phyloP scores from a whole-genome alignment of 1,284 basidiomycete species.

The Trichosporon inkin region DNA sequence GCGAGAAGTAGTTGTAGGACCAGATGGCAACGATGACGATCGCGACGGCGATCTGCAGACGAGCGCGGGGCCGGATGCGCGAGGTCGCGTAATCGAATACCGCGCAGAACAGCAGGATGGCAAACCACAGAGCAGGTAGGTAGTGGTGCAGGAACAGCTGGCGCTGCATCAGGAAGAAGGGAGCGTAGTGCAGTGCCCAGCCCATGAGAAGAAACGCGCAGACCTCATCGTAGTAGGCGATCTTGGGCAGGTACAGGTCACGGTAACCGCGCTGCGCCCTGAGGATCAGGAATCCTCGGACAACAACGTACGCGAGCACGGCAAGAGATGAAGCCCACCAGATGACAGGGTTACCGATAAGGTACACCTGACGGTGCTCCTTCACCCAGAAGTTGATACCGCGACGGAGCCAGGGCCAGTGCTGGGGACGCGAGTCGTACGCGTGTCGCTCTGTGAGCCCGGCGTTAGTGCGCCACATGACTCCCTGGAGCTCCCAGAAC shows the following conservation, averaged over 20 bases:
- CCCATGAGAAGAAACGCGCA: slow-evolving; percentile 89
- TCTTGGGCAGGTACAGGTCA: slow-evolving; percentile 83
- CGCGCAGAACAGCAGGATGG: slow-evolving; percentile 71
- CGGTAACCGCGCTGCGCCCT: slow-evolving; percentile 84
- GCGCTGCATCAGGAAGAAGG: slow-evolving; percentile 93
- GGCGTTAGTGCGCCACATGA: slow-evolving; percentile 98
- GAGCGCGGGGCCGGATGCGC: slow-evolving; percentile 66
- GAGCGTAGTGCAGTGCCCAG: slow-evolving; percentile 91
- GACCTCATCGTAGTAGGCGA: slow-evolving; percentile 85
- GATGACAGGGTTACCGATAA: slow-evolving; percentile 87
- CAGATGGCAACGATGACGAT: slow-evolving; percentile 69
- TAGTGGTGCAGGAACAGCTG: slow-evolving; percentile 98
- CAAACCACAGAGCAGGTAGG: slow-evolving; percentile 91
- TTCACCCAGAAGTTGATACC: slow-evolving; percentile 99
- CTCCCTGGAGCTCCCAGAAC: slow-evolving; percentile 85
- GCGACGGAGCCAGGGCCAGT: slow-evolving; percentile 82
- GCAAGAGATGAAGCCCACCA: slow-evolving; percentile 81
- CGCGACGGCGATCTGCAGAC: slow-evolving; percentile 73
- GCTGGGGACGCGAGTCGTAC: slow-evolving; percentile 84
- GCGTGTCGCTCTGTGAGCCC: slow-evolving; percentile 90
- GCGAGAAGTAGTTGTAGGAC: slow-evolving; percentile 74
- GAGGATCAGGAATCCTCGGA: slow-evolving; percentile 74
- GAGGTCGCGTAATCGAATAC: slow-evolving; percentile 84
- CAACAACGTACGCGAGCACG: slow-evolving; percentile 62
- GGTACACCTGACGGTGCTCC: slow-evolving; percentile 89